These are phyloP conservation scores for Talaromyces sp. DNA, from an alignment of 2,329 filamentous ascomycete genomes.

Conservation along the genomic window DNA sequence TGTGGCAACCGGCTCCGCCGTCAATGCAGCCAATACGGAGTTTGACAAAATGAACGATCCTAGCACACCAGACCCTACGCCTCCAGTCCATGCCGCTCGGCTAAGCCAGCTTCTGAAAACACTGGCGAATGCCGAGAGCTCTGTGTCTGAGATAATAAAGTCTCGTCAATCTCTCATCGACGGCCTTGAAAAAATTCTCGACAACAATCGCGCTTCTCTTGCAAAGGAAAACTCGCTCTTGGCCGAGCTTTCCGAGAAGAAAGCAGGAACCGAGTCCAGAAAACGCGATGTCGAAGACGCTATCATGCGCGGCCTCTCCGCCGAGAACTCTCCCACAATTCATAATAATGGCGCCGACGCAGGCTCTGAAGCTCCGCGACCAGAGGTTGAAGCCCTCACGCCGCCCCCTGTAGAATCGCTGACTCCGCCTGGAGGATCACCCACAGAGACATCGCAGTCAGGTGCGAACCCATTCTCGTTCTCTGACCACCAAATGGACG, in stretches of 20 bases:
- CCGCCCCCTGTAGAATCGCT: conserved; percentile 63
- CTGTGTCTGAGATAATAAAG: conserved; percentile 84
- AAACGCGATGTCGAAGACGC: conserved; percentile 85
- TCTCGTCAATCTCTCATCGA: conserved; percentile 72
- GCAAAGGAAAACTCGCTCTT: conserved; percentile 63
- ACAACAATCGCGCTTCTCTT: conserved; percentile 65
- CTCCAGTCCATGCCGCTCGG: conserved; percentile 86
- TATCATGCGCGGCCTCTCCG: conserved; percentile 78
- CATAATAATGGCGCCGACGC: conserved; percentile 25
- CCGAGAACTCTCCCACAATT: conserved; percentile 50
- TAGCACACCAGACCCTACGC: conserved; percentile 62
- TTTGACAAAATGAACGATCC: conserved; percentile 79
- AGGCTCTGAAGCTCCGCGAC: conserved; percentile 47
- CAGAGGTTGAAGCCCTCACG: conserved; percentile 80
- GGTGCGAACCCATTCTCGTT: conserved; percentile 7
- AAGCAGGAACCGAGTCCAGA: conserved; percentile 68
- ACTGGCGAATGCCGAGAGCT: conserved; percentile 80
- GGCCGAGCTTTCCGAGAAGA: conserved; percentile 61
- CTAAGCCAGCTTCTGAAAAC: conserved; percentile 86
- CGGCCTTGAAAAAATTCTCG: conserved; percentile 76
- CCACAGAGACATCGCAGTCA: conserved; percentile 1
- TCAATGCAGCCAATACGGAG: conserved; percentile 70
- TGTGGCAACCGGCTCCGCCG: conserved; percentile 60
- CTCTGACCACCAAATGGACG: conserved; percentile 15
- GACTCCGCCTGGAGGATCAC: conserved; percentile 38